Evolutionary conservation across 179 eudicot genomes (phyloP).

Genomic region (Drosera spatulata): DNA sequence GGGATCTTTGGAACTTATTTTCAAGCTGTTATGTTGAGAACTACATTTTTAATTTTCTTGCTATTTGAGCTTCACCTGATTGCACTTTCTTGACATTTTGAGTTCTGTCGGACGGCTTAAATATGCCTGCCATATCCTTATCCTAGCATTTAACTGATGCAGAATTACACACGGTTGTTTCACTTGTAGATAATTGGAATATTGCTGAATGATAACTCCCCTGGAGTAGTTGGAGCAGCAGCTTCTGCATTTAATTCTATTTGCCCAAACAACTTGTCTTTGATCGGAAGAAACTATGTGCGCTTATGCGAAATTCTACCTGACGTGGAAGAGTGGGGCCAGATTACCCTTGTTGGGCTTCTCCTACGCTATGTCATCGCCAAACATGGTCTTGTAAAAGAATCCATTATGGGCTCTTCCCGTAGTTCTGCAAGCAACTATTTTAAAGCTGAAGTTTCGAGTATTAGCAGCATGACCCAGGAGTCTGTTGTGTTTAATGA

Average conservation of each 20-base stretch:
- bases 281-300: constrained; percentile 61
- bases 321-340: constrained; percentile 99
- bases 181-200: constrained; percentile 61
- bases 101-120: no score
- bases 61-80: no score
- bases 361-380: constrained; percentile 83
- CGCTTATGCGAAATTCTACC: constrained; percentile 82
- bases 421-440: constrained; percentile 18
- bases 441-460: constrained; percentile 25
- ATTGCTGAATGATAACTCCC: constrained; percentile 80
- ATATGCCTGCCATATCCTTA: no score
- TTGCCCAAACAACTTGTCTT: constrained; percentile 77
- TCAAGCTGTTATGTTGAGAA: no score
- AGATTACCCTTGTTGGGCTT: constrained; percentile 72
- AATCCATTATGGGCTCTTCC: constrained; percentile 59
- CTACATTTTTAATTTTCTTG: no score
- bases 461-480: constrained; percentile 13
- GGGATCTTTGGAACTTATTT: no score
- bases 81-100: no score
- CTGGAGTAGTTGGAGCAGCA: constrained; percentile 96
- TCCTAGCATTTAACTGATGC: no score
- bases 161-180: not conserved
- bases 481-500: constrained; percentile 22
- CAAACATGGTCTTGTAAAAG: constrained; percentile 85
- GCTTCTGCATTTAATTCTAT: constrained; percentile 89